Evolutionary conservation across 2,329 filamentous ascomycete genomes (phyloP).

Genomic region (Keithomyces neogunnii): DNA sequence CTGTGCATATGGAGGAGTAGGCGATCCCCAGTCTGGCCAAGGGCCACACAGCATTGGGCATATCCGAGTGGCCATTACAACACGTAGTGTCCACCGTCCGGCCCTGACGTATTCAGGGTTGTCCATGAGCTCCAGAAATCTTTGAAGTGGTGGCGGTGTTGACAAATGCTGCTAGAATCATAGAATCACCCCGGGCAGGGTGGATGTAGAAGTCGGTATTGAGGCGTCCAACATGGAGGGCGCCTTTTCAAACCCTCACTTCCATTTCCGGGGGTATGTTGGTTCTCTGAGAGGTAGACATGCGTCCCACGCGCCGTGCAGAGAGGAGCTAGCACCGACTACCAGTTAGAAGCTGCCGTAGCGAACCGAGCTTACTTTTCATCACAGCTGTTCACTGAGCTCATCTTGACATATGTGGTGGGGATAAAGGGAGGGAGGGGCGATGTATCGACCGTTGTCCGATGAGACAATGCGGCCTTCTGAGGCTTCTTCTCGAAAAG

Average conservation of each 20-base stretch:
- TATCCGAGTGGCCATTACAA: not conserved
- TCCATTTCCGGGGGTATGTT: not conserved
- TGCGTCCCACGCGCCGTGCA: not conserved
- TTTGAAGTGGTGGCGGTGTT: not conserved
- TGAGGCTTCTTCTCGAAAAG: no score
- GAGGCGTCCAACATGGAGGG: not conserved
- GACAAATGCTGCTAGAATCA: not conserved
- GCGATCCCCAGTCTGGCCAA: not conserved
- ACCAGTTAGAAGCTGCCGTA: no score
- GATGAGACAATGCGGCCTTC: no score
- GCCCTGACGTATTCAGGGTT: not conserved
- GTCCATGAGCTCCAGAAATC: not conserved
- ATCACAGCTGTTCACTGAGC: no score
- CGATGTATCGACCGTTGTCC: no score
- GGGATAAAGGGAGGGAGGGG: no score
- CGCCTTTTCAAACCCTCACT: not conserved
- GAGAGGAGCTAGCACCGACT: not conserved
- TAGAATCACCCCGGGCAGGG: not conserved
- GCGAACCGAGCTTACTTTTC: no score
- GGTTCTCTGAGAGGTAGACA: not conserved
- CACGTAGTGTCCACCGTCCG: not conserved
- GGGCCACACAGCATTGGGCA: not conserved
- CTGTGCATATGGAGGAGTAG: not conserved
- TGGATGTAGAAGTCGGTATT: not conserved
- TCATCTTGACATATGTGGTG: no score